phyloP scores from a whole-genome alignment of 257 asterid genomes.

The Ilex aquifolium region DNA sequence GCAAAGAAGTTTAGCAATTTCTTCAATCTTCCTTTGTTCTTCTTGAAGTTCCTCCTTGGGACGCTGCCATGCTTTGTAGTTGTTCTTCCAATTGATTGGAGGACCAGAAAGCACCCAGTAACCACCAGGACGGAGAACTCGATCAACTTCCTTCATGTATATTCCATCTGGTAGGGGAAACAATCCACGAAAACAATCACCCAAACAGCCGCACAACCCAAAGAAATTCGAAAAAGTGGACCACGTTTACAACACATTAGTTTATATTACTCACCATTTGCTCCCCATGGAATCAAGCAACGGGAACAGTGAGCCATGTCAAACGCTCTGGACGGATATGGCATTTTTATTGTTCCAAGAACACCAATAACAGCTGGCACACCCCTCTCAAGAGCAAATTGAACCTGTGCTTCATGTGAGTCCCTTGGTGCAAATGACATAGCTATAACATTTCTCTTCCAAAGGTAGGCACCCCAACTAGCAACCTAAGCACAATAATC shows the following conservation, averaged over 20 bases:
- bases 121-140: constrained; percentile 43
- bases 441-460: constrained; percentile 49
- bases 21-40: not conserved
- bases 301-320: constrained; percentile 71
- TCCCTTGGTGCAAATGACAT: constrained; percentile 65
- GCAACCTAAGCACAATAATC: constrained; percentile 32
- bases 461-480: constrained; percentile 64
- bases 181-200: too few species aligned
- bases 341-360: constrained; percentile 50
- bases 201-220: too few species aligned
- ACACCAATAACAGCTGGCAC: constrained; percentile 67
- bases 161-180: constrained; percentile 38
- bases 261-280: constrained; percentile 31
- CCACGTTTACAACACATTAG: too few species aligned
- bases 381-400: constrained; percentile 67
- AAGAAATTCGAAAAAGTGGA: too few species aligned
- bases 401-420: constrained; percentile 65
- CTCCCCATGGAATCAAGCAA: constrained; percentile 59
- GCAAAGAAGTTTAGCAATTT: not conserved
- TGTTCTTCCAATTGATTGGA: constrained; percentile 52
- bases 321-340: constrained; percentile 54
- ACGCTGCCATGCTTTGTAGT: constrained; percentile 53
- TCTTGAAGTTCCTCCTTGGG: not conserved
- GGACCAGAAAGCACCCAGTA: constrained; percentile 73
- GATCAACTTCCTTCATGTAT: not conserved